A percentile compares a stretch with the other conserved stretches of the same genome.
These are phyloP conservation scores for Raddia distichophylla DNA, from an alignment of 176 grass and related monocot species.

Conservation along the genomic window DNA sequence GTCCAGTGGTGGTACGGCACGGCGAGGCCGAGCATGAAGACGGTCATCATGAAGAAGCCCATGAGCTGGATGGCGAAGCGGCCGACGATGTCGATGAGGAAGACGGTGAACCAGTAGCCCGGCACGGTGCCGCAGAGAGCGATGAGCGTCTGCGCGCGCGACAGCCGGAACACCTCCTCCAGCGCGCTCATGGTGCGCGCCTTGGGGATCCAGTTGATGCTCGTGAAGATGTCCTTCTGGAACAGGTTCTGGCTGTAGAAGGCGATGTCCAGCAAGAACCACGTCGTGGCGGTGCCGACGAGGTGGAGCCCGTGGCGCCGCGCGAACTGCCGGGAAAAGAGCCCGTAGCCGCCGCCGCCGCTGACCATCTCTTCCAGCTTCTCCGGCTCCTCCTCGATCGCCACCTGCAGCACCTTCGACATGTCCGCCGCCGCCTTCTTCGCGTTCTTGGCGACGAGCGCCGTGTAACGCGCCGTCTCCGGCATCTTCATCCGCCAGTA, in stretches of 20 bases:
- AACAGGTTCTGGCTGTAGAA: conserved; percentile 90
- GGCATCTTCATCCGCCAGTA: conserved; percentile 90
- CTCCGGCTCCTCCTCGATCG: conserved; percentile 50
- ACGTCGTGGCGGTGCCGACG: conserved; percentile 60
- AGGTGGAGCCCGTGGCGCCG: conserved; percentile 61
- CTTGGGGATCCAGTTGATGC: conserved; percentile 62
- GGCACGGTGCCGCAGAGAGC: conserved; percentile 77
- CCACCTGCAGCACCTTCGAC: conserved; percentile 56
- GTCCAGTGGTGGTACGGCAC: conserved; percentile 77
- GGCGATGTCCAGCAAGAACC: conserved; percentile 89
- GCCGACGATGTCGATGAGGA: conserved; percentile 62
- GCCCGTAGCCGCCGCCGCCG: conserved; percentile 11
- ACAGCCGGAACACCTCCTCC: conserved; percentile 60
- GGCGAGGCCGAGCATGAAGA: conserved; percentile 72
- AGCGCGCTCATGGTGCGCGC: conserved; percentile 56
- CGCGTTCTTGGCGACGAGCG: conserved; percentile 66
- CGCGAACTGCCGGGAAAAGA: conserved; percentile 55
- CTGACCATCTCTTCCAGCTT: conserved; percentile 17
- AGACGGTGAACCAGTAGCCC: conserved; percentile 81
- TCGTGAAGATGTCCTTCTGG: conserved; percentile 85
- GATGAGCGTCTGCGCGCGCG: conserved; percentile 58
- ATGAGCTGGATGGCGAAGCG: conserved; percentile 63
- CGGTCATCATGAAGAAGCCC: conserved; percentile 70
- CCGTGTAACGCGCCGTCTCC: conserved; percentile 83
- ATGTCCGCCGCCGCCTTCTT: conserved; percentile 79